phyloP scores from a whole-genome alignment of 169 alveolate genomes.

The Cryptosporidium felis region DNA sequence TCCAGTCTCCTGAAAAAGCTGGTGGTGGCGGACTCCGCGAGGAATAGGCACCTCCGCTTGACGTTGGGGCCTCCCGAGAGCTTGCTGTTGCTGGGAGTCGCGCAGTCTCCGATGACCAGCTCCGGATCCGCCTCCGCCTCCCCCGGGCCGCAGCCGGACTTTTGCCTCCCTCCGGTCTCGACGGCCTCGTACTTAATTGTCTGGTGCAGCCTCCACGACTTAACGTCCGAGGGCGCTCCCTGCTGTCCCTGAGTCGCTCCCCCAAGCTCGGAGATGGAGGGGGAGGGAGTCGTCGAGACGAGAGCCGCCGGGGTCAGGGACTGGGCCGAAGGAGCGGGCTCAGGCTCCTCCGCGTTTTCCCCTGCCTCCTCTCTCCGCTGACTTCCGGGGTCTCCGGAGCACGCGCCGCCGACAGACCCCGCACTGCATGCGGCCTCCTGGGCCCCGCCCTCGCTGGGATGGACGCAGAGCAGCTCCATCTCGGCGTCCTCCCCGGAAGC shows the following conservation, averaged over 20 bases:
- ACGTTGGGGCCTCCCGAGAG: not conserved
- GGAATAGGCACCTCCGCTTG: slow-evolving; percentile 77
- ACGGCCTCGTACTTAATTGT: slow-evolving; percentile 49
- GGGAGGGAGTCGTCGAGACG: not conserved
- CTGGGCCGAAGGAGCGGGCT: too few relatives aligned
- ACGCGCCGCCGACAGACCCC: not conserved
- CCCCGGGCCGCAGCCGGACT: not conserved
- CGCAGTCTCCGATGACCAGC: slow-evolving; percentile 23
- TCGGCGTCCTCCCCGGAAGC: slow-evolving; percentile 11
- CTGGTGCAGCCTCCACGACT: slow-evolving; percentile 52
- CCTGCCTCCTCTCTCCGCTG: not conserved
- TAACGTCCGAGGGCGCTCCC: slow-evolving; percentile 2
- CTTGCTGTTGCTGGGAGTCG: slow-evolving; percentile 17
- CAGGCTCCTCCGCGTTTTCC: not conserved
- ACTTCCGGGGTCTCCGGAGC: not conserved
- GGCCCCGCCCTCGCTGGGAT: not conserved
- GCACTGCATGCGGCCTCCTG: not conserved
- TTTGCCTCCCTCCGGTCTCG: not conserved
- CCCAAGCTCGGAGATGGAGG: not conserved
- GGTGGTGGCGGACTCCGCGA: slow-evolving; percentile 84
- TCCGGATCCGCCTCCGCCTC: slow-evolving; percentile 3
- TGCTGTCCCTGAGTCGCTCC: not conserved
- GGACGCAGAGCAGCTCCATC: not conserved
- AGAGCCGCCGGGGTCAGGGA: not conserved
- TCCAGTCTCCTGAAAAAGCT: slow-evolving; percentile 88